These are phyloP conservation scores for Colletotrichum agaves DNA, from an alignment of 2,329 filamentous ascomycete species.

Conservation along the genomic window DNA sequence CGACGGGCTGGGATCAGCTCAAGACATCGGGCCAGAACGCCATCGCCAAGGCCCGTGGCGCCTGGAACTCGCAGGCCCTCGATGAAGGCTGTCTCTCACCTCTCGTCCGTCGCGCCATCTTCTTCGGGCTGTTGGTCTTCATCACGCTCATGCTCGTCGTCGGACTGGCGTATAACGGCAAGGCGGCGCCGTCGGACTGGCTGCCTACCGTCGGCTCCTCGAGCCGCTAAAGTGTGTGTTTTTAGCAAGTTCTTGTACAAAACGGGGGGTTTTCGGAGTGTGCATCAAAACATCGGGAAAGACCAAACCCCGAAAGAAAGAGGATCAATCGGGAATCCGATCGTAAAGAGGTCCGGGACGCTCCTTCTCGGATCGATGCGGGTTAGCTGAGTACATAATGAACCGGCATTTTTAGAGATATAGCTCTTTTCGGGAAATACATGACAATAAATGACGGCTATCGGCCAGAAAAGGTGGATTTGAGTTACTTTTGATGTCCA, in stretches of 20 bases:
- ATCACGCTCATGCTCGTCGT: conserved; percentile 39
- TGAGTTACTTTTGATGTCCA: not conserved
- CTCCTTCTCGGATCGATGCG: not conserved
- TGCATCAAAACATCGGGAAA: conserved; percentile 14
- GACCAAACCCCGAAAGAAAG: not conserved
- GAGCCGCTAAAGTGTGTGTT: not conserved
- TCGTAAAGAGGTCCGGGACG: not conserved
- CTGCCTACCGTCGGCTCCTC: conserved; percentile 5
- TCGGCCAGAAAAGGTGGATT: not conserved
- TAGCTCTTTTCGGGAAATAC: conserved; percentile 15
- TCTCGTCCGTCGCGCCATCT: conserved; percentile 39
- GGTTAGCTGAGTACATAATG: conserved; percentile 15
- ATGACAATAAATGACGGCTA: not conserved
- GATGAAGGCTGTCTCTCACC: conserved; percentile 41
- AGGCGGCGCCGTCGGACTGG: conserved; percentile 27
- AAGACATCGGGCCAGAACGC: conserved; percentile 35
- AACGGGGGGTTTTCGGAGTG: conserved; percentile 17
- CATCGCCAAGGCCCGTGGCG: conserved; percentile 32
- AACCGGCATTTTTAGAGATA: conserved; percentile 8
- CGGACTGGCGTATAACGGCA: conserved; percentile 36
- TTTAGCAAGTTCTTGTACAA: not conserved
- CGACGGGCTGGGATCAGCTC: conserved; percentile 50
- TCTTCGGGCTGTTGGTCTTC: conserved; percentile 36
- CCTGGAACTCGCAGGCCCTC: conserved; percentile 34
- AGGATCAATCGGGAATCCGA: not conserved